Evolutionary conservation across 331 rosid species (phyloP), one percentile per base, ranked within the genome.

Genomic region (Arachis monticola): DNA sequence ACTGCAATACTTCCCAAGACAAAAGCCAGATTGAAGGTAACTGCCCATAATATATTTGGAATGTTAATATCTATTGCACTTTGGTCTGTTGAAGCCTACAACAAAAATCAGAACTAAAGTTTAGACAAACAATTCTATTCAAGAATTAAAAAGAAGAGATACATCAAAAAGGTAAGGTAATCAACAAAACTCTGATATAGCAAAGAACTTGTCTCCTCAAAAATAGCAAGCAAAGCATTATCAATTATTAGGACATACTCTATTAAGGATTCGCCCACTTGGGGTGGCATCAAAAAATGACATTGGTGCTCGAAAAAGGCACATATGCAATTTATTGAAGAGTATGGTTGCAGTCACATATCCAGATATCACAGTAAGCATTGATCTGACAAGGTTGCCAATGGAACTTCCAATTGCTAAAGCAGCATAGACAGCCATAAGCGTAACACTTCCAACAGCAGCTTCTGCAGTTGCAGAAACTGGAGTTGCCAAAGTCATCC

Each of bases 401-500:
- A 87, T n/a, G 8, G 89, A 84, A 76, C 89, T 80, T 71, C 87
- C 92, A 58, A 85, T 13, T 6, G 89, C 73, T 81, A 89, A 74
- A 59, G 81, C 86, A 45, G 73, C 78, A 48, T 87, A 87, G 17
- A 84, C 86, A 4, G 60, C 8, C 10, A 85, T 48, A n/a, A 87
- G 85, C 3, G 10, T 72, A 42, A 65, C 61, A 59, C 70, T 38
- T 44, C 42, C 42, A 58, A 85, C 84, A 14, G 73, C 10, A 4
- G 88, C 81, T 22, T 85, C 79, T 31, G 30, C 70, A 44, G 76
- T 80, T 13, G 61, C n/a, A 4, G 94, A 87, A 41, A 71, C 64
- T 6, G 89, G 87, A 81, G 87, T 81, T 65, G 89, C 94, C 87
- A 72, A 83, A 40, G 94, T 87, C 91, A 91, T 91, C 97, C 95